phyloP scores from a whole-genome alignment of 2,329 filamentous ascomycete species.

The Colletotrichum navitas region DNA sequence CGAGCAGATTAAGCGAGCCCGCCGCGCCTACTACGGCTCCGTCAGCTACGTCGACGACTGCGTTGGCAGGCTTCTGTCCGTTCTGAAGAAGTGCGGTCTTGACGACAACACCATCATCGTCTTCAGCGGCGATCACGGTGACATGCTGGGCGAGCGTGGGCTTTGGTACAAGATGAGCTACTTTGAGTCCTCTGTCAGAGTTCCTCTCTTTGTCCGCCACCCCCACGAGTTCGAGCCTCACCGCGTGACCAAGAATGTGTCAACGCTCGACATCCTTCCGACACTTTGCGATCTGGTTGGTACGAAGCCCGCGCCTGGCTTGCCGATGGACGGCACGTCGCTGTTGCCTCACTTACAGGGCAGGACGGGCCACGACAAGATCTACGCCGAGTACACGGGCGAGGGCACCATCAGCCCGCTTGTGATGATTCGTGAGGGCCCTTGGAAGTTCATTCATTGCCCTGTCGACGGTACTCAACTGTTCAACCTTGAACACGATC shows the following conservation, averaged over 20 bases:
- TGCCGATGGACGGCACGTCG: conserved; percentile 90
- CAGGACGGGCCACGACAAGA: conserved; percentile 80
- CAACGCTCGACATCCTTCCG: conserved; percentile 89
- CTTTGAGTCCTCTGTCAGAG: conserved; percentile 90
- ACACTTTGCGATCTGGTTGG: conserved; percentile 88
- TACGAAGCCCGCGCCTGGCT: conserved; percentile 73
- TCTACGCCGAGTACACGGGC: conserved; percentile 95
- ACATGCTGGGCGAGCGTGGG: conserved; percentile 94
- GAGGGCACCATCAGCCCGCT: conserved; percentile 90
- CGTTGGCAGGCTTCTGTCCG: conserved; percentile 83
- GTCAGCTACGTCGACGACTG: conserved; percentile 96
- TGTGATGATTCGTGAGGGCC: conserved; percentile 92
- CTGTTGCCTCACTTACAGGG: conserved; percentile 83
- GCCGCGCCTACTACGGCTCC: conserved; percentile 91
- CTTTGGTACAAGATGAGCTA: conserved; percentile 99
- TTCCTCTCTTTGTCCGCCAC: conserved; percentile 87
- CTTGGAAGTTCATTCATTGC: conserved; percentile 93
- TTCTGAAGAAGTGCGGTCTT: conserved; percentile 82
- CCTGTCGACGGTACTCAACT: conserved; percentile 87
- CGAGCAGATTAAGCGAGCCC: conserved; percentile 87
- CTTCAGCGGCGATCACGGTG: conserved; percentile 93
- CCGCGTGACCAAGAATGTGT: conserved; percentile 86
- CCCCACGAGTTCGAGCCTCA: conserved; percentile 81
- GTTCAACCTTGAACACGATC: conserved; percentile 82
- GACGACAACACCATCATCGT: conserved; percentile 90